Evolutionary conservation across 306 rosid genomes (phyloP).

Genomic region (Pyrus bretschneideri): DNA sequence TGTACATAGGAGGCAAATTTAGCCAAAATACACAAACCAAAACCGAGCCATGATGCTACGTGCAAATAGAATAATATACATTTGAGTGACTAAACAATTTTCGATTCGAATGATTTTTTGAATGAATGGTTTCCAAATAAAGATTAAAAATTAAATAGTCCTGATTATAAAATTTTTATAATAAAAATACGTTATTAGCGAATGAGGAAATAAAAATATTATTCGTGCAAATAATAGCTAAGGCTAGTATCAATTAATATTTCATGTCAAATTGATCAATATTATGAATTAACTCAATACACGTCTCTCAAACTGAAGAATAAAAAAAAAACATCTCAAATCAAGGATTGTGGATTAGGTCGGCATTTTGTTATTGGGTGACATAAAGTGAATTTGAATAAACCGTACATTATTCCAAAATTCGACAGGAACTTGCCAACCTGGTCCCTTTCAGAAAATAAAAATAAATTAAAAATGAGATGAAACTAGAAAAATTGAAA

Average conservation of each 20-base stretch:
- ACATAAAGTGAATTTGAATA: not conserved
- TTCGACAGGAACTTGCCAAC: not conserved
- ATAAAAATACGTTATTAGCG: too few relatives aligned
- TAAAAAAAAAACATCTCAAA: not conserved
- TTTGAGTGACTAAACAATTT: too few relatives aligned
- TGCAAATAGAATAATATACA: too few relatives aligned
- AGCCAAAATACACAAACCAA: not conserved
- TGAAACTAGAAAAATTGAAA: not conserved
- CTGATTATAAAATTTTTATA: too few relatives aligned
- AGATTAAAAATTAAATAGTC: too few relatives aligned
- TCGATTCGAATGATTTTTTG: too few relatives aligned
- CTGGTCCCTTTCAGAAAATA: not conserved
- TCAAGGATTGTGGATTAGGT: not conserved
- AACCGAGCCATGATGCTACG: too few relatives aligned
- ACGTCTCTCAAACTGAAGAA: not conserved
- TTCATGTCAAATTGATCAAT: not conserved
- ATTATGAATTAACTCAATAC: not conserved
- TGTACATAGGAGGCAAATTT: not conserved
- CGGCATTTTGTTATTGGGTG: not conserved
- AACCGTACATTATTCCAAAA: slow-evolving; percentile 2
- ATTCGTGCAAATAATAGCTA: too few relatives aligned
- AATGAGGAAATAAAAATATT: too few relatives aligned
- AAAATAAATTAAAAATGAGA: not conserved
- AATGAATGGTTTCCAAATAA: too few relatives aligned
- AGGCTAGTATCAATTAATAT: not conserved